Conservation (phyloP, 2,329 filamentous ascomycete genomes). For the Zasmidium cellare region DNA sequence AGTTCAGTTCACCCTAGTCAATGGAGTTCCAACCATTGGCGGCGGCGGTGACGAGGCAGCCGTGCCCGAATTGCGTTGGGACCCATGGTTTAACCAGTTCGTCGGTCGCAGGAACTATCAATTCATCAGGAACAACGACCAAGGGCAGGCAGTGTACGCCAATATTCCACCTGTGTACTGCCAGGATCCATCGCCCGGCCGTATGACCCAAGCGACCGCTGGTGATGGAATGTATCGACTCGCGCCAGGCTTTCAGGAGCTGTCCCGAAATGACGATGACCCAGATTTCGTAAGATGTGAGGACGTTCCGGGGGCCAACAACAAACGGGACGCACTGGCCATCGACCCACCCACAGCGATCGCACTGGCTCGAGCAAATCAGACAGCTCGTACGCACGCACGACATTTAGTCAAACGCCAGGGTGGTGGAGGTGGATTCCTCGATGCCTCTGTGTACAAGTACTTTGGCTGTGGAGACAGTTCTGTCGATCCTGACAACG, state of each 20-base stretch:
- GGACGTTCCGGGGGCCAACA: not conserved
- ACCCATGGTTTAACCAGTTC: not conserved
- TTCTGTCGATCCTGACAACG: not conserved
- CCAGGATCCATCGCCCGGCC: not conserved
- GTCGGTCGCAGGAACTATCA: not conserved
- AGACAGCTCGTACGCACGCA: not conserved
- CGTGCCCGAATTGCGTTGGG: not conserved
- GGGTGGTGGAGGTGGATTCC: not conserved
- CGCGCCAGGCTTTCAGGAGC: not conserved
- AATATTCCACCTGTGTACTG: not conserved
- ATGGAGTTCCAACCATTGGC: not conserved
- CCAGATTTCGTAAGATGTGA: not conserved
- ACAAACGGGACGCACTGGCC: not conserved
- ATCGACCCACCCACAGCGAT: not conserved
- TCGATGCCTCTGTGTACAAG: not conserved
- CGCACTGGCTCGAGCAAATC: not conserved
- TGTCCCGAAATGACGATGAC: not conserved
- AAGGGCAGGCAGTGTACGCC: not conserved
- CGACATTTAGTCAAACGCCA: not conserved
- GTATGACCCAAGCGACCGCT: not conserved
- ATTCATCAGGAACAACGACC: not conserved
- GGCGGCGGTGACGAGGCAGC: not conserved
- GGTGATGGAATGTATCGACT: not conserved
- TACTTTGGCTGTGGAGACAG: not conserved
- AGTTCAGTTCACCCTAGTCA: not conserved